Evolutionary conservation across 2,329 filamentous ascomycete species (phyloP), one percentile per base, ranked within the genome.

Genomic region (Colletotrichum orchidophilum): DNA sequence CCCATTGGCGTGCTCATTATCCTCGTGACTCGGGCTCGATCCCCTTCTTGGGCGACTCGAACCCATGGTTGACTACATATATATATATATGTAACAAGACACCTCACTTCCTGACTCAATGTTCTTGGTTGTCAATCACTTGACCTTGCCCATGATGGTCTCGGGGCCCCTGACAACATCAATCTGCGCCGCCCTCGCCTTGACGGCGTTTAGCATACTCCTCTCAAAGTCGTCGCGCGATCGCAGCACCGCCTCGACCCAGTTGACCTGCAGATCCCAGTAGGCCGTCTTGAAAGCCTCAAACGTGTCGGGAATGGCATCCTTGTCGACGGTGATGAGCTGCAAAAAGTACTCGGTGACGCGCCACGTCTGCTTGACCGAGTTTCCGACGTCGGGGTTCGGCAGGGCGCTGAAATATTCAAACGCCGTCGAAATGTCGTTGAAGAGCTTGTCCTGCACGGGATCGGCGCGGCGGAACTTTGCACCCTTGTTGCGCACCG

Each of bases 141-240:
- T 96, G 59, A 98, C 90, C 83, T 94, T 96, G 73, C 93, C 91
- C 96, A 99, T 98, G 73, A 99, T 94, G 3, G 96, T 98, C 83
- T 98, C 96, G 21, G 89, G 83, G 0, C 94, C 95, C 73, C 95
- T 89, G 73, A 93, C 92, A 1, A 95, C 91, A 70, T 93, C 91
- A 75, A 97, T 89, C 81, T 94, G 93, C 8, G 94, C 95, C n/a
- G 95, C 96, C 79, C 92, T 90, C 2, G 91, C 91, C 86, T 98
- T 98, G 59, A 98, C 92, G 21, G 90, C 88, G 78, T 94, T 96
- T 74, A 98, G 82, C 93, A 98, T 94, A 71, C 90, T 88, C 75
- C 96, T 87, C 81, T 98, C 96, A 83, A 97, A 98, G 83, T 99
- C 96, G 81, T 99, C 96, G 75, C 97, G 87, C 1, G 91, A 87